phyloP scores from a whole-genome alignment of 2,329 filamentous ascomycete genomes.

The Magnaporthiopsis incrustans region DNA sequence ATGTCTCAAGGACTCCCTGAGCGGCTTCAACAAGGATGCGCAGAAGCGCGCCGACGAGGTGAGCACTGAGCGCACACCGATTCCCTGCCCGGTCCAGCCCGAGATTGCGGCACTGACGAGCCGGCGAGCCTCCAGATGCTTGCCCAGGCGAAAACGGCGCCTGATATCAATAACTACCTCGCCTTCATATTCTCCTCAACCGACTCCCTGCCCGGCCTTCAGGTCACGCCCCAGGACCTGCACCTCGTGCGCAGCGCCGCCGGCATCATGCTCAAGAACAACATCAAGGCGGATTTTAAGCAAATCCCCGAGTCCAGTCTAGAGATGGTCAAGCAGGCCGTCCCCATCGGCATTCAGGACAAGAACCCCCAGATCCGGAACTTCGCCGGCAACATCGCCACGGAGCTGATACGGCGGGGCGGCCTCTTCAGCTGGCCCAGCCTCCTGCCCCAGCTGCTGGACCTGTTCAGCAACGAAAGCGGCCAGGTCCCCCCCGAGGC shows the following conservation, averaged over 20 bases:
- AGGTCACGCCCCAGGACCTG: slow-evolving; percentile 53
- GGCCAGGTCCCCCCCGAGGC: slow-evolving; percentile 61
- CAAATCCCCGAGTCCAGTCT: slow-evolving; percentile 67
- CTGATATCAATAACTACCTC: slow-evolving; percentile 96
- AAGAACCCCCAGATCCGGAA: slow-evolving; percentile 73
- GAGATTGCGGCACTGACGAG: background rate
- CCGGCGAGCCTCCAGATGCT: slow-evolving; percentile 62
- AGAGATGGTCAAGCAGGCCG: slow-evolving; percentile 68
- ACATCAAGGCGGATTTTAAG: slow-evolving; percentile 69
- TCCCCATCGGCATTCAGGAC: slow-evolving; percentile 76
- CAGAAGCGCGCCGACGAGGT: slow-evolving; percentile 89
- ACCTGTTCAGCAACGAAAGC: slow-evolving; percentile 64
- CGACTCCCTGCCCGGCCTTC: slow-evolving; percentile 52
- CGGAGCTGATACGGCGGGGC: slow-evolving; percentile 77
- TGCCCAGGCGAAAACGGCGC: slow-evolving; percentile 74
- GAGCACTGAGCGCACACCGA: slow-evolving; percentile 27
- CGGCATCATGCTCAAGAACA: slow-evolving; percentile 93
- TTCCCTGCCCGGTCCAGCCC: background rate
- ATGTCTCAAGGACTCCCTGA: slow-evolving; percentile 87
- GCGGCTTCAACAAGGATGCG: slow-evolving; percentile 66
- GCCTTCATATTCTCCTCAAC: slow-evolving; percentile 78
- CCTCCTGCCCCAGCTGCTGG: slow-evolving; percentile 73
- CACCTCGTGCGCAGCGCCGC: slow-evolving; percentile 77
- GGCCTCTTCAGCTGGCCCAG: slow-evolving; percentile 89
- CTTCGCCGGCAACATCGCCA: slow-evolving; percentile 88